A percentile compares a stretch with the other conserved stretches of the same genome.
Evolutionary conservation across 1,284 basidiomycete genomes (phyloP).

Genomic region (Cutaneotrichosporon spelunceum): DNA sequence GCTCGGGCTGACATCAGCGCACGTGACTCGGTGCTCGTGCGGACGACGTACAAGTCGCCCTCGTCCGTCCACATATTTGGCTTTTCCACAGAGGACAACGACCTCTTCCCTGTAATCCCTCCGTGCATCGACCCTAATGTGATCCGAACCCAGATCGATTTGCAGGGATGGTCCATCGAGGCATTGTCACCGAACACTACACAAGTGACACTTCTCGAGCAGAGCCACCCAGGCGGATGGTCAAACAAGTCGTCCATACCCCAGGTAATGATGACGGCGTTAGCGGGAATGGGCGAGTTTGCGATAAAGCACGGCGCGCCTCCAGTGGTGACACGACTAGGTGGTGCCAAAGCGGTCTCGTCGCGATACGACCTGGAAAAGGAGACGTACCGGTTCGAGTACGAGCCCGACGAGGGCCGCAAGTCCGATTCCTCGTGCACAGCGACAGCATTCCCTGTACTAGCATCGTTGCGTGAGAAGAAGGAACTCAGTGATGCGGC

Average conservation of each 20-base stretch:
- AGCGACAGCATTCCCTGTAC: constrained; percentile 37
- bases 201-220: constrained; percentile 88
- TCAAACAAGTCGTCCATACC: constrained; percentile 91
- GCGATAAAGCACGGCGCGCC: constrained; percentile 93
- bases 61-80: constrained; percentile 92
- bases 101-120: constrained; percentile 77
- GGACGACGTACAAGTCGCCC: constrained; percentile 96
- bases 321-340: constrained; percentile 77
- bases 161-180: constrained; percentile 97
- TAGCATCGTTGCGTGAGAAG: too few species aligned
- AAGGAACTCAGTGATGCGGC: constrained; percentile 3
- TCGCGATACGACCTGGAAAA: constrained; percentile 85
- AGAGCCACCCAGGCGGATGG: constrained; percentile 97
- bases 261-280: constrained; percentile 77
- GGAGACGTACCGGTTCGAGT: constrained; percentile 76
- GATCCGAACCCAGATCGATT: constrained; percentile 89
- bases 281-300: constrained; percentile 89
- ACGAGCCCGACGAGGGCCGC: constrained; percentile 65
- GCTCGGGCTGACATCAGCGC: constrained; percentile 58
- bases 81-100: constrained; percentile 86
- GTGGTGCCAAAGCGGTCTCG: constrained; percentile 70
- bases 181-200: constrained; percentile 92
- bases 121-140: constrained; percentile 64
- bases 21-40: constrained; percentile 83
- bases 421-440: constrained; percentile 52